Base-by-base conservation (phyloP, 2,329 filamentous ascomycete species). In the Neopestalotiopsis clavispora region DNA sequence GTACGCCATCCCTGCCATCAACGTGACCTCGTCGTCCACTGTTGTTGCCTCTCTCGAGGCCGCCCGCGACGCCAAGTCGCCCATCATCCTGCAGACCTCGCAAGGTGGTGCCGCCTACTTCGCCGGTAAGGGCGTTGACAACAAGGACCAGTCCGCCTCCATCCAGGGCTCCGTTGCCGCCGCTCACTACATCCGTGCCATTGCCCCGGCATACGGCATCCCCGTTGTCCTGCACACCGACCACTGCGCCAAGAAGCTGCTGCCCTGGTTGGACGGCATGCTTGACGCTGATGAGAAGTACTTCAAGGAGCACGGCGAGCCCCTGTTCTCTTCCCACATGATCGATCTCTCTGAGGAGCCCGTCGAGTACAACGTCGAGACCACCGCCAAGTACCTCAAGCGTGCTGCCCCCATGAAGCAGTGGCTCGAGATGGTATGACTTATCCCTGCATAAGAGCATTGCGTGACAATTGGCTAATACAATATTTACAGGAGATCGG, bases 241-340 rank as follows among this genome's bases (percentile, higher is more conserved):
- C 83, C 96, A 98, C 88, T 97, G 95, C 85, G 95, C 96, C 81
- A 98, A 98, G 93, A 98, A 98, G 91, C 94, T 98, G 70, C 91
- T 98, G 69, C 96, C 96, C 72, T 98, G 95, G 95, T 87, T 98
- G 81, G 95, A 98, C 80, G 95, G 95, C 81, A 95, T 98, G 91
- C 84, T 98, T 76, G 94, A 96, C 72, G 95, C 91, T 76, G 96
- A 98, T 79, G 96, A 98, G 90, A 88, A 86, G 70, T 95, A 95
- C 88, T 98, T 97, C 92, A 97, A 98, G 91, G 82, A 90, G 81
- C 90, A 95, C 81, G 93, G 93, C 84, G 92, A 95, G 84, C 95
- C 96, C 74, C 92, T 98, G 72, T 98, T 97, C 90, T 94, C 91
- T 80, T 94, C 90, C 76, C 96, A 99, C 91, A 99, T 99, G 96